These are phyloP conservation scores for Cylindrotheca fusiformis DNA, from an alignment of 108 stramenopile genomes.

Conservation along the genomic window DNA sequence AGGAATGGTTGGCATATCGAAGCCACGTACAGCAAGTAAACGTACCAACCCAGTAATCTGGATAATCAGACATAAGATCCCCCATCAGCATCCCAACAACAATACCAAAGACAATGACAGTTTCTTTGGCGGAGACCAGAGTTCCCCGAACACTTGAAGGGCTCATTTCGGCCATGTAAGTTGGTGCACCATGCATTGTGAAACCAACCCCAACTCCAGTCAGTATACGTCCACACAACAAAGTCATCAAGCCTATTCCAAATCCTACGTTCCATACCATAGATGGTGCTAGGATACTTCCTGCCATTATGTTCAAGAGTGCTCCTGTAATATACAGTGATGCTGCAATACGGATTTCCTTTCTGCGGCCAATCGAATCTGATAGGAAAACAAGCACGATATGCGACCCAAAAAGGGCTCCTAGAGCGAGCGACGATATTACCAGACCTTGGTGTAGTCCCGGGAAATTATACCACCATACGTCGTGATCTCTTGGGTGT, in stretches of 20 bases:
- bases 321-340: constrained; percentile 57
- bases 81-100: constrained; percentile 63
- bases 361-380: constrained; percentile 51
- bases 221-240: constrained; percentile 47
- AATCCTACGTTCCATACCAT: constrained; percentile 8
- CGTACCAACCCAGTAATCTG: constrained; percentile 22
- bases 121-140: constrained; percentile 73
- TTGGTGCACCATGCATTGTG: constrained; percentile 71
- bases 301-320: constrained; percentile 29
- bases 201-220: constrained; percentile 77
- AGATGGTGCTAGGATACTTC: constrained; percentile 22
- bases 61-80: constrained; percentile 47
- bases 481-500: constrained; percentile 21
- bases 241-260: constrained; percentile 34
- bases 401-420: constrained; percentile 40
- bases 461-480: constrained; percentile 35
- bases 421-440: constrained; percentile 25
- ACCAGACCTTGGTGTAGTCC: constrained; percentile 27
- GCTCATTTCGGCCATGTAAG: constrained; percentile 82
- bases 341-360: constrained; percentile 61
- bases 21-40: too few species aligned
- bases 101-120: constrained; percentile 80
- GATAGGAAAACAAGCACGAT: constrained; percentile 35
- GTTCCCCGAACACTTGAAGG: constrained; percentile 59
- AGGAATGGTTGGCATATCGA: background rate